Conservation (phyloP, 306 rosid species). For the Prunus padus region DNA sequence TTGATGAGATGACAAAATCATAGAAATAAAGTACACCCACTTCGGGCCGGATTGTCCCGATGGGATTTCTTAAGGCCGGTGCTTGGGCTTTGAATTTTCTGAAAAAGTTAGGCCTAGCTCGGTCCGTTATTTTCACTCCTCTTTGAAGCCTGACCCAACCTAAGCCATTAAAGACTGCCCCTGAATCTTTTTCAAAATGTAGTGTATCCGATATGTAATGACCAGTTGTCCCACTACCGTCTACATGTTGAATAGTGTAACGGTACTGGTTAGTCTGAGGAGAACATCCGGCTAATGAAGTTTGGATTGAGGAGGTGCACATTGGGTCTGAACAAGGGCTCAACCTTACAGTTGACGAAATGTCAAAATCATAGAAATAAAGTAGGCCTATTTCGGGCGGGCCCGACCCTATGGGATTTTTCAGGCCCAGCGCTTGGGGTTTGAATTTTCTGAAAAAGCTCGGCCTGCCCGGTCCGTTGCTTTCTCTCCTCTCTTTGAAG, state of each 20-base stretch:
- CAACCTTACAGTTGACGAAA: slow-evolving; percentile 57
- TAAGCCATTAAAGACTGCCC: slow-evolving; percentile 72
- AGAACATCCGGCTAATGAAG: slow-evolving; percentile 57
- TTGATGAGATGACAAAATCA: slow-evolving; percentile 65
- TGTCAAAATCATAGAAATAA: slow-evolving; percentile 64
- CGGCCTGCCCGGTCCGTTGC: no score
- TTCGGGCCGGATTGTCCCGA: no score
- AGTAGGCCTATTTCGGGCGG: no score
- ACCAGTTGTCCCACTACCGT: slow-evolving; percentile 86
- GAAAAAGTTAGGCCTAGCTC: no score
- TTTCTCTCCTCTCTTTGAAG: no score
- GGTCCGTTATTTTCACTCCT: no score
- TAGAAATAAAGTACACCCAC: slow-evolving; percentile 63
- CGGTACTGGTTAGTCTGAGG: slow-evolving; percentile 73
- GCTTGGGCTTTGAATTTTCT: slow-evolving; percentile 16
- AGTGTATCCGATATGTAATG: slow-evolving; percentile 68
- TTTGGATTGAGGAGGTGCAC: slow-evolving; percentile 59
- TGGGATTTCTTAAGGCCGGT: no score
- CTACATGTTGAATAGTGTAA: slow-evolving; percentile 77
- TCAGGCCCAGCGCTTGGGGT: no score
- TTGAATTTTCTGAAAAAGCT: slow-evolving; percentile 18
- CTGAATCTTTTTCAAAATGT: slow-evolving; percentile 68
- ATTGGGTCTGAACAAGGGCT: slow-evolving; percentile 73
- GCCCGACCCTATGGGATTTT: no score
- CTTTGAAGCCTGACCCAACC: no score